phyloP scores from a whole-genome alignment of 805 yeast genomes.

The Sugiyamaella chiloensis region DNA sequence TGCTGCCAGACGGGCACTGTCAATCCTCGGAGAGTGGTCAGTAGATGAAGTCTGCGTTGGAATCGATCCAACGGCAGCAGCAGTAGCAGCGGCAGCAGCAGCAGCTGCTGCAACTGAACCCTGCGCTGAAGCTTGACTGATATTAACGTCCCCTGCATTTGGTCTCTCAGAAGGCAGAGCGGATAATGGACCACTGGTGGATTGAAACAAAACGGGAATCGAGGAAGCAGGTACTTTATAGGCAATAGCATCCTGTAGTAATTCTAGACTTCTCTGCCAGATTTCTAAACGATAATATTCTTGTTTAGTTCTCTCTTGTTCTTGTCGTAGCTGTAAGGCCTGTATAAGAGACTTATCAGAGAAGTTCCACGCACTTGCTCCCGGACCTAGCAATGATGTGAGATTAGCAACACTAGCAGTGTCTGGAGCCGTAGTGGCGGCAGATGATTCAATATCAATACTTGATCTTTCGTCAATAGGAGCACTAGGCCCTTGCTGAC shows the following conservation, averaged over 20 bases:
- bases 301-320: conserved; percentile 81
- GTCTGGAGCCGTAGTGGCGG: no score
- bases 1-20: background rate
- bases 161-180: conserved; percentile 6
- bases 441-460: background rate
- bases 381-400: conserved; percentile 48
- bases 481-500: background rate
- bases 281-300: conserved; percentile 68
- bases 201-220: conserved; percentile 55
- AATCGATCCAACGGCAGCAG: conserved; percentile 19
- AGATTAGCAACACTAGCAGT: no score
- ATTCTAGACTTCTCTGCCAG: conserved; percentile 55
- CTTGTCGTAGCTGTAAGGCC: conserved; percentile 57
- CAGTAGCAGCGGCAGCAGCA: conserved; percentile 19
- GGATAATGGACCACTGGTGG: conserved; percentile 16
- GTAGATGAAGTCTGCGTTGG: conserved; percentile 3
- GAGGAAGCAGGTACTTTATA: conserved; percentile 62
- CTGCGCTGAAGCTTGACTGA: conserved; percentile 4
- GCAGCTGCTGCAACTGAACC: conserved; percentile 18
- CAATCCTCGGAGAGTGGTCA: conserved; percentile 8
- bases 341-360: conserved; percentile 56
- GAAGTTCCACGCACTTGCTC: conserved; percentile 50
- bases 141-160: background rate
- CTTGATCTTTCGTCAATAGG: conserved; percentile 2
- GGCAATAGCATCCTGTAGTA: conserved; percentile 57